phyloP scores from a whole-genome alignment of 2,329 filamentous ascomycete genomes.

The Didymella exigua region DNA sequence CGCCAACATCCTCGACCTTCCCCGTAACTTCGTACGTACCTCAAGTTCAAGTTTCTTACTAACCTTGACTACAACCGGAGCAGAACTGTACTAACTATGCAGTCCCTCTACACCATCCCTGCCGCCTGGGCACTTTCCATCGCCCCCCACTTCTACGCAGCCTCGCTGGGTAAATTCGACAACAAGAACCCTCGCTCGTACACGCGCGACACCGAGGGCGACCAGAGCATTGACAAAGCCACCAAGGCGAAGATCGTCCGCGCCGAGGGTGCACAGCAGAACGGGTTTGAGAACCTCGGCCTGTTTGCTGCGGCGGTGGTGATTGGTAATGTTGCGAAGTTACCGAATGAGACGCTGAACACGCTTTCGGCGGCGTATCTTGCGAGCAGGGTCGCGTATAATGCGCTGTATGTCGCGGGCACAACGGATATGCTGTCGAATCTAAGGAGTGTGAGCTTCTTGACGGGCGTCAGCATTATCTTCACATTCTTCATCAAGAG shows the following conservation, averaged over 20 bases:
- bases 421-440: conserved; percentile 1
- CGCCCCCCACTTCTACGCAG: conserved; percentile 8
- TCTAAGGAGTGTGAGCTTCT: background rate
- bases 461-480: conserved; percentile 1
- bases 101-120: conserved; percentile 7
- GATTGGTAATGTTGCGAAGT: conserved; percentile 8
- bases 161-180: conserved; percentile 7
- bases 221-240: conserved; percentile 6
- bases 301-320: conserved; percentile 7
- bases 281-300: conserved; percentile 7
- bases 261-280: conserved; percentile 8
- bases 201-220: conserved; percentile 10
- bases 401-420: background rate
- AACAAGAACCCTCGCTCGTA: conserved; percentile 10
- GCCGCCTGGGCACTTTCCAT: conserved; percentile 4
- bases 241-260: conserved; percentile 11
- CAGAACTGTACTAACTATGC: background rate
- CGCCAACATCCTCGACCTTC: conserved; percentile 1
- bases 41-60: background rate
- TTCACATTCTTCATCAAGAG: conserved; percentile 13
- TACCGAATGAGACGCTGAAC: conserved; percentile 5
- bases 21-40: conserved; percentile 1
- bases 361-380: background rate
- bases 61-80: no score
- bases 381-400: background rate